phyloP scores from a whole-genome alignment of 1,284 basidiomycete species.

The Pseudozyma hubeiensis region DNA sequence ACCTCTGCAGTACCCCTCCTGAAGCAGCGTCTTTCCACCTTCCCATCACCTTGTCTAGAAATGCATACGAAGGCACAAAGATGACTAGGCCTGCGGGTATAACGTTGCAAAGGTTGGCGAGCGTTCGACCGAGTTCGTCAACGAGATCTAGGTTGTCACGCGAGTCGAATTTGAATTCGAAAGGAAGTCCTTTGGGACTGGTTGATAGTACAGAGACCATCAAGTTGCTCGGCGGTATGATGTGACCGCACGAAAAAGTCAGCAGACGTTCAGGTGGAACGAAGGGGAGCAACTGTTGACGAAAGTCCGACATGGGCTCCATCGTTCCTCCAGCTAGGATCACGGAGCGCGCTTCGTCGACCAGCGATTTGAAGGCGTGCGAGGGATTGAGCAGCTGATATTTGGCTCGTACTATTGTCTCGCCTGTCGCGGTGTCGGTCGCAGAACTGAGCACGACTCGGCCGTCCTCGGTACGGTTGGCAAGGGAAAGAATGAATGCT shows the following conservation, averaged over 20 bases:
- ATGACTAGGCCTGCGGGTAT: slow-evolving; percentile 90
- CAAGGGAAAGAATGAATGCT: slow-evolving; percentile 83
- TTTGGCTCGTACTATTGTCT: slow-evolving; percentile 75
- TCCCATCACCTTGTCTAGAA: slow-evolving; percentile 77
- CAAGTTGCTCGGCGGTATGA: slow-evolving; percentile 85
- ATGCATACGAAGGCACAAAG: slow-evolving; percentile 92
- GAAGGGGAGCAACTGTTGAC: slow-evolving; percentile 82
- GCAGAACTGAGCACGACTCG: slow-evolving; percentile 53
- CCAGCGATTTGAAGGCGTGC: slow-evolving; percentile 83
- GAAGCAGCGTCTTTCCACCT: slow-evolving; percentile 75
- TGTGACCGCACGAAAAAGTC: slow-evolving; percentile 90
- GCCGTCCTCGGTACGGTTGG: slow-evolving; percentile 82
- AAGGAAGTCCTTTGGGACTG: slow-evolving; percentile 80
- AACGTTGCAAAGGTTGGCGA: slow-evolving; percentile 81
- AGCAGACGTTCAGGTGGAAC: slow-evolving; percentile 76
- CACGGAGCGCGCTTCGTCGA: slow-evolving; percentile 82
- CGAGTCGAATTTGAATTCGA: slow-evolving; percentile 86
- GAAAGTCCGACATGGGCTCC: slow-evolving; percentile 93
- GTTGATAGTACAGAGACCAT: slow-evolving; percentile 80
- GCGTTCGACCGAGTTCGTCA: slow-evolving; percentile 83
- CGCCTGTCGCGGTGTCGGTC: slow-evolving; percentile 1
- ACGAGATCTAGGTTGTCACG: slow-evolving; percentile 80
- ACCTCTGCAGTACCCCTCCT: slow-evolving; percentile 74
- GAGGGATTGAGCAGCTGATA: slow-evolving; percentile 96
- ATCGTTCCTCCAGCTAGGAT: slow-evolving; percentile 95